Evolutionary conservation across 1,284 basidiomycete species (phyloP), one percentile per base, ranked within the genome.

Genomic region (Cryptococcus hybrid): DNA sequence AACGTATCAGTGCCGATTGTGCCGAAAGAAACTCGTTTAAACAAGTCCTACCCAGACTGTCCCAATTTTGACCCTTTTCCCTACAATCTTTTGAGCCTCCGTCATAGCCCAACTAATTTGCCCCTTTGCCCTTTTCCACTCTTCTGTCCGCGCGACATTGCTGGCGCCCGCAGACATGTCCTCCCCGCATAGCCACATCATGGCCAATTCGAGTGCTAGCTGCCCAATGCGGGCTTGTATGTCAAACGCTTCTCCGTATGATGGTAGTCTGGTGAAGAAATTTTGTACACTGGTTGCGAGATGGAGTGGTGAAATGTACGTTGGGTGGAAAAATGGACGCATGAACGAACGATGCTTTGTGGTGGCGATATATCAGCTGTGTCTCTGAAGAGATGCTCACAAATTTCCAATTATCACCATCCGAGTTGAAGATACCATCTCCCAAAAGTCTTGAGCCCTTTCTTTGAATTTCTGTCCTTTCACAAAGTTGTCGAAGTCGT

Each of bases 371-470:
- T 37, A 30, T 44, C n/a, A 24, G 46, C n/a, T n/a, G 35, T 8
- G 30, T 6, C 12, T 7, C 52, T 8, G 12, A 30, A 35, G 30
- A n/a, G 15, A 42, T 1, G 68, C 73, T 13, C 15, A 75, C 72
- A 58, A 68, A 66, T 54, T 66, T 73, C 68, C 68, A 78, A 44
- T 59, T 52, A 7, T 73, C 68, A n/a, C 77, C 76, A 60, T 79
- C 78, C 1, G 72, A 68, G 43, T 74, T 76, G 64, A 79, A 79
- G 30, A 79, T 78, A 7, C 77, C 76, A 55, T 70, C 67, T n/a
- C 78, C 78, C 2, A 78, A 62, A 55, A n/a, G n/a, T n/a, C n/a
- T n/a, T n/a, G n/a, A n/a, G n/a, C n/a, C n/a, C n/a, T n/a, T n/a
- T n/a, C n/a, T n/a, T n/a, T n/a, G n/a, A n/a, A n/a, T n/a, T n/a